Conservation (phyloP, 352 stramenopile species). For the Globisporangium abappressorium region DNA sequence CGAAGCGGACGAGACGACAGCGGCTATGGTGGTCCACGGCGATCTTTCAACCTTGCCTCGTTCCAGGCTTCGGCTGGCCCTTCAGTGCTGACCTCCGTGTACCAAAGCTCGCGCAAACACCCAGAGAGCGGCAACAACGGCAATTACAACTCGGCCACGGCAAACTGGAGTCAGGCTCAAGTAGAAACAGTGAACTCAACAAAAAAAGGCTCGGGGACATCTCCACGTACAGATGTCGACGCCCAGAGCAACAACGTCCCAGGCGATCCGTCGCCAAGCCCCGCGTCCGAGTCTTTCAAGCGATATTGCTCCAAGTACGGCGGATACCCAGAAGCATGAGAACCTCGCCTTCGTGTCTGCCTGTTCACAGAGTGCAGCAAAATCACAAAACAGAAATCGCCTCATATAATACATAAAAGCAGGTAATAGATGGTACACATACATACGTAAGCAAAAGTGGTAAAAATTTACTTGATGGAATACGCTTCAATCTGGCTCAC, state of each 20-base stretch:
- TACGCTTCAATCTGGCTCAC: conserved; percentile 10
- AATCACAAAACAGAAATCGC: conserved; percentile 2
- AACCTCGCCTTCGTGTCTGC: not conserved
- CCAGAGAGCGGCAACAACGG: conserved; percentile 8
- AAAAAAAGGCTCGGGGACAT: not conserved
- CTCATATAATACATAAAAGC: conserved; percentile 7
- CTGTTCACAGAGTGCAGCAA: not conserved
- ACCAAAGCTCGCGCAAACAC: conserved; percentile 18
- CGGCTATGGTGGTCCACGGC: conserved; percentile 26
- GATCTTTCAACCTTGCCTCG: conserved; percentile 52
- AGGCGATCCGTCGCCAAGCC: conserved; percentile 24
- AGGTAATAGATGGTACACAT: conserved; percentile 3
- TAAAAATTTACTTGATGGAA: conserved; percentile 25
- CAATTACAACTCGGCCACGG: conserved; percentile 18
- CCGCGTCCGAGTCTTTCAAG: conserved; percentile 52
- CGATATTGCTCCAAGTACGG: conserved; percentile 87
- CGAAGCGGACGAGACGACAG: conserved; percentile 28
- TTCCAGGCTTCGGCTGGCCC: conserved; percentile 35
- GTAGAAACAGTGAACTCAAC: conserved; percentile 19
- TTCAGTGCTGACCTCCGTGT: conserved; percentile 9
- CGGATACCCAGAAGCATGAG: conserved; percentile 61
- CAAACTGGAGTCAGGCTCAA: conserved; percentile 43
- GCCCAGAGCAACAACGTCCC: conserved; percentile 17
- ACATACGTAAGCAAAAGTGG: not conserved
- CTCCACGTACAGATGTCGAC: not conserved